These are phyloP conservation scores for Phanerochaete sordida DNA, from an alignment of 768 basidiomycete genomes.

Conservation along the genomic window DNA sequence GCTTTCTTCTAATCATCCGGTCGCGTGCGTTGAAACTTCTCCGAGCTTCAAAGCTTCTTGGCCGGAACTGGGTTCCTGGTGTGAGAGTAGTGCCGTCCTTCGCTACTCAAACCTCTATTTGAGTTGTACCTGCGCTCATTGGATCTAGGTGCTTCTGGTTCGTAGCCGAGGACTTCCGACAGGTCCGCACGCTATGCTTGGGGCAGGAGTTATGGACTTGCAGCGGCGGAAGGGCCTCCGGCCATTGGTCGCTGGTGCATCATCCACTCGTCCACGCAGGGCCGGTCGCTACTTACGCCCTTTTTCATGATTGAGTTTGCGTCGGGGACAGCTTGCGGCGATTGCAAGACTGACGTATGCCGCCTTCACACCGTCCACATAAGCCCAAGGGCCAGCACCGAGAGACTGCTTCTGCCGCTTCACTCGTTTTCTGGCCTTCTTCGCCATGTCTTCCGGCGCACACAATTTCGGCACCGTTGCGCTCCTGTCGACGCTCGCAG, in stretches of 20 bases:
- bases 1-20: slow-evolving; percentile 1
- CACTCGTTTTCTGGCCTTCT: no score
- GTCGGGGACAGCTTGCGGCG: neutral
- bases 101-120: no score
- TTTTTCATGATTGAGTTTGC: neutral
- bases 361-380: neutral
- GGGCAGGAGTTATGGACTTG: neutral
- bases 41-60: neutral
- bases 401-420: no score
- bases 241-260: neutral
- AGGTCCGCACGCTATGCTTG: neutral
- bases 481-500: neutral
- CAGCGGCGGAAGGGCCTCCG: neutral
- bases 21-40: neutral
- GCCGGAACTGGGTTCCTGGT: neutral
- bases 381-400: no score
- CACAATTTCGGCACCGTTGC: neutral
- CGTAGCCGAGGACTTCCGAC: neutral
- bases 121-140: neutral
- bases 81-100: no score
- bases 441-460: no score
- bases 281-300: neutral
- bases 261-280: neutral
- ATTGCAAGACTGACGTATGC: neutral
- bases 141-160: neutral